Evolutionary conservation across 75 land plant genomes (phyloP).

Genomic region (Pinus taeda): DNA sequence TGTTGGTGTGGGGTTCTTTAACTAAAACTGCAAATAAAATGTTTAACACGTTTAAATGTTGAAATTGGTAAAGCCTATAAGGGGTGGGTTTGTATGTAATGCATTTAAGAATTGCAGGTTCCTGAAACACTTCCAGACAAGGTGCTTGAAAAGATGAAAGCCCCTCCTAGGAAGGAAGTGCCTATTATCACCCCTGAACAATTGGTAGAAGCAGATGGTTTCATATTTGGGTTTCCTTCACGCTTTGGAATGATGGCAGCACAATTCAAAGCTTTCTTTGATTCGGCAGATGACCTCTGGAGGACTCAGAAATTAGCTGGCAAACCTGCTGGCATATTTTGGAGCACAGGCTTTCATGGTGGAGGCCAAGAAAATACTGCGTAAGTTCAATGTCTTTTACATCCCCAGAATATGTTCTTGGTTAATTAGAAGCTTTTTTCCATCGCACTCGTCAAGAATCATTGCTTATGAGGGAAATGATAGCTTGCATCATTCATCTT

Average conservation of each 20-base stretch:
- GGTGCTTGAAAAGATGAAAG: conserved; percentile 60
- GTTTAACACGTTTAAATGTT: too few species aligned
- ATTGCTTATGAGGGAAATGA: background rate
- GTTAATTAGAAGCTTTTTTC: background rate
- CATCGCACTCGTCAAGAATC: background rate
- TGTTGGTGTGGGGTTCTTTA: too few species aligned
- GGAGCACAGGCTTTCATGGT: conserved; percentile 77
- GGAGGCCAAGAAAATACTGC: conserved; percentile 71
- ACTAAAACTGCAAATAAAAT: too few species aligned
- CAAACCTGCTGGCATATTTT: conserved; percentile 72
- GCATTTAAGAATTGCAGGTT: conserved; percentile 24
- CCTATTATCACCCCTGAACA: conserved; percentile 52
- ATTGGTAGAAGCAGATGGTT: conserved; percentile 64
- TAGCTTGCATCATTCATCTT: background rate
- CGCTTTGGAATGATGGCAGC: conserved; percentile 77
- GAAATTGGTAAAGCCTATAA: too few species aligned
- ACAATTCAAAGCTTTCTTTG: conserved; percentile 62
- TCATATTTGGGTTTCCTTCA: conserved; percentile 68
- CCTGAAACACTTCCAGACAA: conserved; percentile 57
- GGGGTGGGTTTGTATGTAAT: too few species aligned
- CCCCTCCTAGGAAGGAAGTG: conserved; percentile 42
- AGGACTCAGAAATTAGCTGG: conserved; percentile 58
- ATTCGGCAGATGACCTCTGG: conserved; percentile 48
- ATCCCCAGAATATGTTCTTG: background rate
- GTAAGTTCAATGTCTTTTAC: conserved; percentile 21